Evolutionary conservation across 768 basidiomycete genomes (phyloP).

Genomic region (Leccinellum luteum): DNA sequence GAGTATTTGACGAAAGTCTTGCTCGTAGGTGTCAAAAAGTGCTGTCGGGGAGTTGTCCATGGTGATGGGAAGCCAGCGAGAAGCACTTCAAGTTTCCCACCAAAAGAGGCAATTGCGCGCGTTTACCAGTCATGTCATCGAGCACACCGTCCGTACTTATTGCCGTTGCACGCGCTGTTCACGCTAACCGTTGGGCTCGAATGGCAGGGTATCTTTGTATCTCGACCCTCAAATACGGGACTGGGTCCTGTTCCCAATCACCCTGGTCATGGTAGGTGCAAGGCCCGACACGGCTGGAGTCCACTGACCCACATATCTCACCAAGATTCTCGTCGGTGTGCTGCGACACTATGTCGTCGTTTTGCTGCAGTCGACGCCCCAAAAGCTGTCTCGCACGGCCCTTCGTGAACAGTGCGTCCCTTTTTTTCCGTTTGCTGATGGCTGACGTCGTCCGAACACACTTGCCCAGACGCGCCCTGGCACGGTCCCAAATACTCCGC

Average conservation of each 20-base stretch:
- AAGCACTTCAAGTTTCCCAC: slow-evolving; percentile 9
- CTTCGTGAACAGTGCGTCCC: slow-evolving; percentile 88
- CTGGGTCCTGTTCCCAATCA: slow-evolving; percentile 95
- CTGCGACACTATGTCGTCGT: slow-evolving; percentile 89
- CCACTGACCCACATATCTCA: slow-evolving; percentile 1
- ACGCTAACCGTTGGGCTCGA: slow-evolving; percentile 5
- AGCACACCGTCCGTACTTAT: slow-evolving; percentile 23
- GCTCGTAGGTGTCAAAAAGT: slow-evolving; percentile 89
- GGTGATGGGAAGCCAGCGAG: slow-evolving; percentile 4
- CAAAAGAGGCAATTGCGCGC: slow-evolving; percentile 24
- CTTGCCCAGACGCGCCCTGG: slow-evolving; percentile 58
- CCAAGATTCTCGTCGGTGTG: slow-evolving; percentile 87
- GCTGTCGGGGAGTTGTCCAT: slow-evolving; percentile 86
- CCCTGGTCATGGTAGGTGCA: slow-evolving; percentile 84
- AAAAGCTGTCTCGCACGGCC: slow-evolving; percentile 71
- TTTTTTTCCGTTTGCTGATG: background rate
- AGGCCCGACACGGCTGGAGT: background rate
- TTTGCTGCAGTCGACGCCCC: slow-evolving; percentile 79
- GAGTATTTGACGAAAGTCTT: slow-evolving; percentile 85
- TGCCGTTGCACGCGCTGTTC: slow-evolving; percentile 4
- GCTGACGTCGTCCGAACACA: background rate
- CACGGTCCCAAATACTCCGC: slow-evolving; percentile 82
- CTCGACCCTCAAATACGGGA: slow-evolving; percentile 96
- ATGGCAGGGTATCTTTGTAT: slow-evolving; percentile 51
- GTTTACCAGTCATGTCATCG: slow-evolving; percentile 37